Evolutionary conservation across 2,329 filamentous ascomycete genomes (phyloP).

Genomic region (Colletotrichum cereale): DNA sequence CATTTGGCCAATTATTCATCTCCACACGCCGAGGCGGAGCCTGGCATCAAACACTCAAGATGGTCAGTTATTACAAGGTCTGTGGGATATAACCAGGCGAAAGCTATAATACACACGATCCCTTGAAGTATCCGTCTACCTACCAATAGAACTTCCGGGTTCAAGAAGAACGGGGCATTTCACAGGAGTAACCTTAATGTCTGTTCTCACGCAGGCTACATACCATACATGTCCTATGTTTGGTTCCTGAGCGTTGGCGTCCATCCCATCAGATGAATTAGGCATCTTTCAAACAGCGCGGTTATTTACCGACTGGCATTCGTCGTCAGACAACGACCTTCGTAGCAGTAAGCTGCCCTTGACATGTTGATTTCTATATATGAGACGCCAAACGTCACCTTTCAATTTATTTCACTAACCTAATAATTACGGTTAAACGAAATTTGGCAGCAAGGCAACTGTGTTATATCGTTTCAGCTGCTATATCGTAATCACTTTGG

Average conservation of each 20-base stretch:
- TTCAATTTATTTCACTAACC: not conserved
- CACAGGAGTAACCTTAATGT: not conserved
- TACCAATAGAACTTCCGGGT: no score
- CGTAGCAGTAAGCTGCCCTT: no score
- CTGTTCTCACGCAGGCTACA: not conserved
- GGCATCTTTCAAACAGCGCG: not conserved
- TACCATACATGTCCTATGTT: not conserved
- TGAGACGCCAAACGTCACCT: not conserved
- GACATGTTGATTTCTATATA: not conserved
- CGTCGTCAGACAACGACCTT: not conserved
- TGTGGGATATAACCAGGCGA: no score
- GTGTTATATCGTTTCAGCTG: not conserved
- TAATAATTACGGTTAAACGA: conserved; percentile 2
- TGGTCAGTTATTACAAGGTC: no score
- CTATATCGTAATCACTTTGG: not conserved
- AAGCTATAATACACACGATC: no score
- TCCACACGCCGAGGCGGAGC: no score
- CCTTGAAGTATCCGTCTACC: no score
- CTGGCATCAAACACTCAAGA: no score
- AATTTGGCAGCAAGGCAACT: not conserved
- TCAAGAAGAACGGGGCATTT: no score
- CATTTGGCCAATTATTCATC: no score
- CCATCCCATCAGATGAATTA: not conserved
- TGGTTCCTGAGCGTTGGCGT: not conserved
- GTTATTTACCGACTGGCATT: not conserved